Evolutionary conservation across 2,329 filamentous ascomycete genomes (phyloP).

Genomic region (Pestalotiopsis sp.): DNA sequence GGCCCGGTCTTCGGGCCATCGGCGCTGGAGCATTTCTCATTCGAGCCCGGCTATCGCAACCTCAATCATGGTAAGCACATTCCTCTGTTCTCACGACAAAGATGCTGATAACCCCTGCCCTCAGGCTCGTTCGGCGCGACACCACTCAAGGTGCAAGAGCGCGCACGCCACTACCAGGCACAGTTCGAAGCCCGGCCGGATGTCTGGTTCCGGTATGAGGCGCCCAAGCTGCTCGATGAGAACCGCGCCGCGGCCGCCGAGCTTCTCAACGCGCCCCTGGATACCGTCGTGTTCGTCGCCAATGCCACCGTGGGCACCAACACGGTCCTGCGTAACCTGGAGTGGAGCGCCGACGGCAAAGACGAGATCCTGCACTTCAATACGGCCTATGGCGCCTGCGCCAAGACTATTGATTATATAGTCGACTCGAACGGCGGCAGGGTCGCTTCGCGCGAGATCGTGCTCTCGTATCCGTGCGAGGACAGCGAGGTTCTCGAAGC

Average conservation of each 20-base stretch:
- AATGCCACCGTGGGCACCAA: conserved; percentile 83
- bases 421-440: conserved; percentile 61
- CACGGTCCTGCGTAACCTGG: conserved; percentile 75
- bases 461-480: conserved; percentile 67
- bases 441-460: conserved; percentile 54
- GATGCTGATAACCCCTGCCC: not conserved
- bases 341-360: conserved; percentile 54
- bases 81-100: not conserved
- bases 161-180: conserved; percentile 66
- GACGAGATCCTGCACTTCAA: conserved; percentile 61
- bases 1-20: conserved; percentile 46
- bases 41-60: conserved; percentile 68
- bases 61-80: conserved; percentile 71
- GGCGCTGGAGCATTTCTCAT: conserved; percentile 67
- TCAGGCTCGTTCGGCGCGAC: conserved; percentile 79
- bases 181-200: conserved; percentile 71
- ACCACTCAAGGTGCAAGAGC: conserved; percentile 62
- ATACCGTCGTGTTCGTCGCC: conserved; percentile 73
- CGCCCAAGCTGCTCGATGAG: conserved; percentile 62
- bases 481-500: conserved; percentile 65
- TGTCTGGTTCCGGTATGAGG: conserved; percentile 72
- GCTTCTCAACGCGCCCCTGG: conserved; percentile 65
- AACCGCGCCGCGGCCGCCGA: conserved; percentile 65
- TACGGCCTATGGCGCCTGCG: conserved; percentile 62
- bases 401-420: conserved; percentile 70